These are phyloP conservation scores for Dactylellina leptospora DNA, from an alignment of 2,329 filamentous ascomycete genomes.

Conservation along the genomic window DNA sequence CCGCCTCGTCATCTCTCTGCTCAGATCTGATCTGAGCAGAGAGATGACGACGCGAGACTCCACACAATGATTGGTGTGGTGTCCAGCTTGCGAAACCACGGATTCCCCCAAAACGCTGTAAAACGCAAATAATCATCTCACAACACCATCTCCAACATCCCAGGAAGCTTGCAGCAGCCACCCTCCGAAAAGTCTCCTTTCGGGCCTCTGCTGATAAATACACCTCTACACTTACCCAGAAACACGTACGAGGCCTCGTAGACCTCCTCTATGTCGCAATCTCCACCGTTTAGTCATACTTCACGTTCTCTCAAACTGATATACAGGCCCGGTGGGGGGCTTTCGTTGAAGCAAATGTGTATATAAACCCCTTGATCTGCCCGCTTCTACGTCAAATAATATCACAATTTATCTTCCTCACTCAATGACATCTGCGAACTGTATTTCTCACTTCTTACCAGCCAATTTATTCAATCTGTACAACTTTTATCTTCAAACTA, in stretches of 20 bases:
- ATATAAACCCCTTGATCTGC: constrained; percentile 28
- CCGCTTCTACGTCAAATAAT: neutral
- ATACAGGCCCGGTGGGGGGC: constrained; percentile 6
- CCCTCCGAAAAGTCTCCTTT: constrained; percentile 53
- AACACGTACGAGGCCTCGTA: constrained; percentile 26
- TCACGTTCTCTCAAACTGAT: too few relatives aligned
- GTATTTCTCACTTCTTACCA: constrained; percentile 9
- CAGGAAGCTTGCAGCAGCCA: constrained; percentile 21
- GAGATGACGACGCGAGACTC: neutral
- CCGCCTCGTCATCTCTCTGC: neutral
- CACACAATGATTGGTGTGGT: too few relatives aligned
- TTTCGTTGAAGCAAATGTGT: constrained; percentile 1
- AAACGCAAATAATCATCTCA: neutral
- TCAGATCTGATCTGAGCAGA: neutral
- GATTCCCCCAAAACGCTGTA: neutral
- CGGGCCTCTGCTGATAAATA: constrained; percentile 51
- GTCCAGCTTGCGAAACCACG: too few relatives aligned
- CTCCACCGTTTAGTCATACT: neutral
- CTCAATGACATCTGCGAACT: neutral
- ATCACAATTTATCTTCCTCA: too few relatives aligned
- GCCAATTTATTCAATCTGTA: constrained; percentile 17
- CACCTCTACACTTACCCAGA: constrained; percentile 2
- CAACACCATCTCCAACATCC: constrained; percentile 12
- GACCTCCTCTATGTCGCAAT: constrained; percentile 1
- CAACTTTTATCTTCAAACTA: neutral